A percentile compares a stretch with the other conserved stretches of the same genome.
phyloP scores from a whole-genome alignment of 2,329 filamentous ascomycete genomes.

The Arthrobotrys sinensis region DNA sequence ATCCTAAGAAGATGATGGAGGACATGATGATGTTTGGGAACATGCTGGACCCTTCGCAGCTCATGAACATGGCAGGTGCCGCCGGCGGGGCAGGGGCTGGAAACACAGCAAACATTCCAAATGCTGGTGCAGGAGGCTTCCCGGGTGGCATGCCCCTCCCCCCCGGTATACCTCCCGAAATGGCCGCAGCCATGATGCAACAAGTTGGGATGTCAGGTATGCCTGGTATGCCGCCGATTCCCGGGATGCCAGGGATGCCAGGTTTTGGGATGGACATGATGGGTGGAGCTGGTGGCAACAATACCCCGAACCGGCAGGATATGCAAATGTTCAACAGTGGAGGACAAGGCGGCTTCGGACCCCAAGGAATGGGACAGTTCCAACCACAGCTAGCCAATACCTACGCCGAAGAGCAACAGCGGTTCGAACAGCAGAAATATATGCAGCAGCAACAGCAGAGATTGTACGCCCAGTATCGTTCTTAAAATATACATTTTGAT shows the following conservation, averaged over 20 bases:
- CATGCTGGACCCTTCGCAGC: constrained; percentile 61
- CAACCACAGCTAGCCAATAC: constrained; percentile 32
- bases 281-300: constrained; percentile 51
- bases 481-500: constrained; percentile 51
- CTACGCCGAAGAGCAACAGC: constrained; percentile 58
- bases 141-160: constrained; percentile 58
- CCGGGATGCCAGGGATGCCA: constrained; percentile 60
- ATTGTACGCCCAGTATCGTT: constrained; percentile 61
- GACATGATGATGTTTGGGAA: constrained; percentile 65
- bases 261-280: constrained; percentile 61
- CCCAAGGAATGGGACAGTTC: constrained; percentile 55
- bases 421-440: constrained; percentile 60
- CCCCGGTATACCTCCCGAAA: constrained; percentile 60
- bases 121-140: constrained; percentile 33
- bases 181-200: constrained; percentile 60
- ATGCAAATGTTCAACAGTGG: constrained; percentile 60
- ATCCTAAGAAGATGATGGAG: constrained; percentile 79
- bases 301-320: constrained; percentile 51
- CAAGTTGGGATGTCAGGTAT: constrained; percentile 62
- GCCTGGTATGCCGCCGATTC: constrained; percentile 57
- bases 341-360: constrained; percentile 51
- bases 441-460: constrained; percentile 61
- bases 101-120: constrained; percentile 40
- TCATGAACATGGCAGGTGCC: constrained; percentile 46
- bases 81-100: constrained; percentile 14